Conservation (phyloP, 179 eudicot genomes). For the Sideroxylon spinosum region DNA sequence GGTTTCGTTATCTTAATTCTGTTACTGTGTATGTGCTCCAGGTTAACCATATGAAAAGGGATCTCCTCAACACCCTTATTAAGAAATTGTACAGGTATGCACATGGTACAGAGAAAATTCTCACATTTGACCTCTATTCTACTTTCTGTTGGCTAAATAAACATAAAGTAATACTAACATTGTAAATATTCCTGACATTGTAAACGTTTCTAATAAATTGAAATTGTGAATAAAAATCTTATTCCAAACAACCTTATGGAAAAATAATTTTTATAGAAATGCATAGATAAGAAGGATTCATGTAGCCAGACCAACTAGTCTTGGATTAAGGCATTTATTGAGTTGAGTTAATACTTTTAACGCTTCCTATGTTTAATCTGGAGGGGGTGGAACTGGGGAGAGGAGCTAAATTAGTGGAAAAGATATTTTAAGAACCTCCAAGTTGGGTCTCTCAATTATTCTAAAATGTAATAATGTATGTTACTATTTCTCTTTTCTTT, state of each 20-base stretch:
- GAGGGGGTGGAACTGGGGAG: neutral
- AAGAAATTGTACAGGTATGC: constrained; percentile 16
- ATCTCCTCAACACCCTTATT: constrained; percentile 12
- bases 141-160: neutral
- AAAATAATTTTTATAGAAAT: too few relatives aligned
- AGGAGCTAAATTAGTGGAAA: too few relatives aligned
- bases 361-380: neutral
- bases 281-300: too few relatives aligned
- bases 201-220: too few relatives aligned
- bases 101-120: neutral
- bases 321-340: neutral
- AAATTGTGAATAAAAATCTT: too few relatives aligned
- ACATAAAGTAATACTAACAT: neutral
- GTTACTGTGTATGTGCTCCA: neutral
- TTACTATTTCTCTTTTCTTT: too few relatives aligned
- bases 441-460: too few relatives aligned
- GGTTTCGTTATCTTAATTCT: neutral
- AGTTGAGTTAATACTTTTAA: neutral
- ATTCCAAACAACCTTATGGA: too few relatives aligned
- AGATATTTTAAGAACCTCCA: neutral
- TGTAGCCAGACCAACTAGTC: neutral
- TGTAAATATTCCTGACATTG: neutral
- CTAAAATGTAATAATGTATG: too few relatives aligned
- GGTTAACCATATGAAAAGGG: constrained; percentile 18
- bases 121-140: neutral